Evolutionary conservation across 108 stramenopile genomes (phyloP).

Genomic region (Chaetoceros tenuissimus): DNA sequence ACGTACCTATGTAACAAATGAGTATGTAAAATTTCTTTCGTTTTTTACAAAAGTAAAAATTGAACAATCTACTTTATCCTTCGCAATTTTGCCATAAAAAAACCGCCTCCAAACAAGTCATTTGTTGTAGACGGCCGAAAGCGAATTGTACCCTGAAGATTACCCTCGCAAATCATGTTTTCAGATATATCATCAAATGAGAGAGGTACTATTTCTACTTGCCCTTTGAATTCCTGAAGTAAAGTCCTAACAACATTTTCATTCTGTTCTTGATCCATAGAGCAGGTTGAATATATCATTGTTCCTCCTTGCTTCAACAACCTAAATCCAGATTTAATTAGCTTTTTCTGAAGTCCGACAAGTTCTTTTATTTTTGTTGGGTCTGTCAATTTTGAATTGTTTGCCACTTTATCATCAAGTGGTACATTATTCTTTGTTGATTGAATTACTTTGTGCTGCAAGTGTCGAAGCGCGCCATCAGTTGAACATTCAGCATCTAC

Average conservation of each 20-base stretch:
- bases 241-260: conserved; percentile 79
- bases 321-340: conserved; percentile 67
- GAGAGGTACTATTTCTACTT: not conserved
- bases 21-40: too few relatives aligned
- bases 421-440: not conserved
- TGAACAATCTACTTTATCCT: too few relatives aligned
- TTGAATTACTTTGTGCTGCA: conserved; percentile 26
- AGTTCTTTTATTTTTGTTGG: conserved; percentile 40
- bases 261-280: conserved; percentile 77
- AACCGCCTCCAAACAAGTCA: too few relatives aligned
- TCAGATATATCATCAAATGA: not conserved
- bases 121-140: not conserved
- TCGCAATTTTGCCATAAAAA: too few relatives aligned
- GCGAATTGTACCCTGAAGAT: not conserved
- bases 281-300: conserved; percentile 90
- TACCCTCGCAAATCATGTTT: not conserved
- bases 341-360: conserved; percentile 63
- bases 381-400: conserved; percentile 28
- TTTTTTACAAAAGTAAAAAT: too few relatives aligned
- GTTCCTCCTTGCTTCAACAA: conserved; percentile 67
- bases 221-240: conserved; percentile 23
- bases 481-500: conserved; percentile 95
- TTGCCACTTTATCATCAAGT: conserved; percentile 1
- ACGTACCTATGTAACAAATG: too few relatives aligned
- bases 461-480: conserved; percentile 80